These are phyloP conservation scores for Heimioporus punctisporus DNA, from an alignment of 1,284 basidiomycete species.

Conservation along the genomic window DNA sequence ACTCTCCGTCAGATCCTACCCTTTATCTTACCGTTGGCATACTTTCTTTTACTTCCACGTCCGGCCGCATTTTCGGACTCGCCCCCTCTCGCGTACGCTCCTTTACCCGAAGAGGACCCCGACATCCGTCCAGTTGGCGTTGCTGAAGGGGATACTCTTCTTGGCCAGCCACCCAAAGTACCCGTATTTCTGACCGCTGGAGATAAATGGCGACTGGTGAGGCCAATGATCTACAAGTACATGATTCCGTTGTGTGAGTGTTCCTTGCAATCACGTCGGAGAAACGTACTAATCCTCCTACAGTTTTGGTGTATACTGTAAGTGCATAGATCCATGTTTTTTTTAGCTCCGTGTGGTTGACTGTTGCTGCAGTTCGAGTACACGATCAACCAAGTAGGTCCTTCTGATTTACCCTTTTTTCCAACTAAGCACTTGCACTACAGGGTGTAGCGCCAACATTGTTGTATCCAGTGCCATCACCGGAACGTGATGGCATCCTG, in stretches of 20 bases:
- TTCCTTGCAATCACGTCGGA: neutral
- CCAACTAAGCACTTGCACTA: neutral
- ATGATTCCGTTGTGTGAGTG: conserved; percentile 82
- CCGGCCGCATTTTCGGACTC: conserved; percentile 48
- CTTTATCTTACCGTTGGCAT: conserved; percentile 73
- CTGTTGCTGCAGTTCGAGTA: conserved; percentile 75
- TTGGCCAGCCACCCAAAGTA: conserved; percentile 31
- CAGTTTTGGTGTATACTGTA: conserved; percentile 81
- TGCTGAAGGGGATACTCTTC: conserved; percentile 29
- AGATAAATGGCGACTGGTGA: conserved; percentile 81
- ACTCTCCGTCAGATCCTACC: conserved; percentile 65
- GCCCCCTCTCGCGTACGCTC: conserved; percentile 53
- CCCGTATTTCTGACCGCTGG: conserved; percentile 52
- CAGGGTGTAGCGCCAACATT: conserved; percentile 92
- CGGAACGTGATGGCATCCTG: conserved; percentile 60
- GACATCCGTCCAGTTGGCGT: conserved; percentile 45
- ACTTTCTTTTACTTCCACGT: conserved; percentile 74
- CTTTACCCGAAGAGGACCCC: conserved; percentile 48
- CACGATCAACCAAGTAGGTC: conserved; percentile 83
- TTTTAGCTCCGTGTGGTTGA: conserved; percentile 1
- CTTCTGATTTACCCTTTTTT: neutral
- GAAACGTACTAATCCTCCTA: conserved; percentile 4
- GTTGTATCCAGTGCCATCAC: conserved; percentile 83
- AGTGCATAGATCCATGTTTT: conserved; percentile 31
- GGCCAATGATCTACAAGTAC: conserved; percentile 74